Evolutionary conservation across 2,329 filamentous ascomycete species (phyloP), one percentile per base, ranked within the genome.

Genomic region (Claviceps paspali): DNA sequence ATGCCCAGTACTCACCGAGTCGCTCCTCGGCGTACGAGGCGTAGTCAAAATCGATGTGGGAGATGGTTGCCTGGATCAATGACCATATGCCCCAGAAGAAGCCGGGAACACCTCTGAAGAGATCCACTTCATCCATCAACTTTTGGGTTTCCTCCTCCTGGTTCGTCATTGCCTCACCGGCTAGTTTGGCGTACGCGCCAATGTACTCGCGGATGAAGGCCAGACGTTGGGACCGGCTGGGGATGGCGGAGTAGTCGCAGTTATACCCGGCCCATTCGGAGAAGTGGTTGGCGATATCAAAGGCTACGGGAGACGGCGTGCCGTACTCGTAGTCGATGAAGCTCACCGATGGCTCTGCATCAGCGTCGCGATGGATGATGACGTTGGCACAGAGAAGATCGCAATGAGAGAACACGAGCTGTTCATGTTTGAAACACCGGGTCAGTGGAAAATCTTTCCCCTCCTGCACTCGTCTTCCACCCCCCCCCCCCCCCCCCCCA

Each of bases 301-400:
- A 98, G 2, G 88, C 87, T 4, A 87, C 86, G 2, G 88, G 88
- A 1, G 87, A 88, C 2, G 91, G 87, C 4, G 85, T 91, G 11
- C 87, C 86, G 59, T 98, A 98, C 59, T 98, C 91, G 64, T 96
- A 98, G 62, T 98, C 91, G 56, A 98, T 98, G 61, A 98, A 96
- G 52, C 73, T 67, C 34, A 70, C 64, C 18, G 65, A 54, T 24
- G 57, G 47, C 36, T 47, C 55, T 22, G 60, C 52, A 11, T 55
- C 49, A 19, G 48, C 50, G 22, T 59, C 47, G 31, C 51, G 53
- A 46, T 84, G 68, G 45, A 95, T 75, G 51, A 98, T 96, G 46
- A 98, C 83, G 55, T 98, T 98, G 47, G 87, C 91, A 56, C 82
- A 85, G n/a, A 98, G 68, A 18, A 98, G 73, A 59, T 98, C 91